Evolutionary conservation across 2,329 filamentous ascomycete species (phyloP), one percentile per base, ranked within the genome.

Genomic region (Geosmithia flava): DNA sequence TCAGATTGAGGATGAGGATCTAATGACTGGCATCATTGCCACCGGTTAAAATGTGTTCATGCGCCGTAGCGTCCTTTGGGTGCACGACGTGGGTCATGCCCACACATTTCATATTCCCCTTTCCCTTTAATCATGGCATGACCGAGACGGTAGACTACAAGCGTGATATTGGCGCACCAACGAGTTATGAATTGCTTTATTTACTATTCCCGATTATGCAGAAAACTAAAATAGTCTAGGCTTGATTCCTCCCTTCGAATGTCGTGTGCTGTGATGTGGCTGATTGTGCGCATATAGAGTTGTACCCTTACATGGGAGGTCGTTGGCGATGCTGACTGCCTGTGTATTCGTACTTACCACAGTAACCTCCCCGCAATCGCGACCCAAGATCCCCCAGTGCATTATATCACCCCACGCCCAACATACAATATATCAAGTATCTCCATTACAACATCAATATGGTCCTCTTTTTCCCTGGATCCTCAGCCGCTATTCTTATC

Each of bases 1-100:
- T 13, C 64, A 70, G 46, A 63, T 78, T 39, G 75, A 79, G 48
- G 76, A 81, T n/a, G 77, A 81, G 58, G 77, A 81, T 52, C 58
- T 81, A 20, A 81, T 81, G 77, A 71, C 68, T 13, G 75, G 69
- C 17, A 59, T 68, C 17, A 41, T 61, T 47, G 39, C 30, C 17
- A 29, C 47, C 19, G 46, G 30, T 27, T 39, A n/a, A 45, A 11
- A n/a, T 29, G 27, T 27, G 23, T 8, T 8, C 4, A 27, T 27
- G 8, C 23, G 23, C 23, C 23, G 42, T 20, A 16, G 33, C 33
- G 33, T 37, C 33, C 33, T 6, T 37, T 11, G 33, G 15, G 13
- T 37, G 33, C 20, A 37, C 11, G 10, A 13, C 33, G 27, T 23
- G 20, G 43, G 29, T 17, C 16, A 29, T 42, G 41, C 41, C 17